Conservation (phyloP, 1,284 basidiomycete species). For the Trametes versicolor region DNA sequence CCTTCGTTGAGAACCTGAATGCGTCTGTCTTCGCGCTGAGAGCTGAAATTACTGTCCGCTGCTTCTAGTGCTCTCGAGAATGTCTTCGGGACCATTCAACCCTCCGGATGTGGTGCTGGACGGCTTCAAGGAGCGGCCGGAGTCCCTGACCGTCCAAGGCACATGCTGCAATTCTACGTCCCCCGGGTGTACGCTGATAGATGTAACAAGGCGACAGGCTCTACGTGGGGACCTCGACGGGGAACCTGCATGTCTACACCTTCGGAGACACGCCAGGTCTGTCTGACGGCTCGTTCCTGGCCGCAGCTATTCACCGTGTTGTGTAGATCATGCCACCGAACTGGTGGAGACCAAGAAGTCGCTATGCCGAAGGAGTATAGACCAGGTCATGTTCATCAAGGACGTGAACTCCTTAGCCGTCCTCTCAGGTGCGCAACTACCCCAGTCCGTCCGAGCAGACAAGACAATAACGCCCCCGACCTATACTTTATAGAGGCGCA, state of each 20-base stretch:
- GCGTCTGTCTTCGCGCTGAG: not conserved
- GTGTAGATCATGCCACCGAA: constrained; percentile 51
- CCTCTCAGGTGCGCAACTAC: constrained; percentile 73
- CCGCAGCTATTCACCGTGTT: constrained; percentile 34
- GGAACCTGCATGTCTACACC: constrained; percentile 74
- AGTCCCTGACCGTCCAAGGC: constrained; percentile 64
- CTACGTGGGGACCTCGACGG: constrained; percentile 80
- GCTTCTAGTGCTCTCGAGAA: not conserved
- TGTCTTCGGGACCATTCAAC: constrained; percentile 56
- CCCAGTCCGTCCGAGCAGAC: not conserved
- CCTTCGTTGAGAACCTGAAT: not conserved
- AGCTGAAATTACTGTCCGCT: not conserved
- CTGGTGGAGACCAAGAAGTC: constrained; percentile 73
- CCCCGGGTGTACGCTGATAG: constrained; percentile 20
- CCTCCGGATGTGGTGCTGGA: constrained; percentile 49
- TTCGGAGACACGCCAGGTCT: constrained; percentile 53
- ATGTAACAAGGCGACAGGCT: constrained; percentile 69
- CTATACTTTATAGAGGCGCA: constrained; percentile 58
- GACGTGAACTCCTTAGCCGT: constrained; percentile 86
- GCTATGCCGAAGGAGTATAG: constrained; percentile 71
- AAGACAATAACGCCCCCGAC: not conserved
- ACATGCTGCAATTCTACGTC: constrained; percentile 16
- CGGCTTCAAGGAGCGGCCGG: constrained; percentile 59
- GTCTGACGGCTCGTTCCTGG: constrained; percentile 21
- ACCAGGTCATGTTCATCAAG: constrained; percentile 87